Base-by-base conservation (phyloP, 208 protist species). In the Wallacemonas sp. region DNA sequence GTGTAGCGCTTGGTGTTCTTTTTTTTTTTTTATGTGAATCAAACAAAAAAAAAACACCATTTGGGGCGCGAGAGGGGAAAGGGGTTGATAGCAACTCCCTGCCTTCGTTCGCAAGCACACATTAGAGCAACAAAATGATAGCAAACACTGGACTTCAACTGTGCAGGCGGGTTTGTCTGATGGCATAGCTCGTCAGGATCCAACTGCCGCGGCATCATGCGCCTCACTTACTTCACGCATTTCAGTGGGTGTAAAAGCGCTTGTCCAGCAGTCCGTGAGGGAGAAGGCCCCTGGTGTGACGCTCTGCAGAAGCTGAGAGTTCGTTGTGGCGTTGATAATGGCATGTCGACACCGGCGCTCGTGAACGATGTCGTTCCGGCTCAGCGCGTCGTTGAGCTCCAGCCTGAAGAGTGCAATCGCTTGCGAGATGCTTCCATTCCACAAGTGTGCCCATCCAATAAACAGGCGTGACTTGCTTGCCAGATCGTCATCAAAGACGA, bases 361-460 rank as follows among this genome's bases (percentile, higher is more conserved):
- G 45, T 93, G 86, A 11, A 68, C 58, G 2, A 66, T 26, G 69
- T 90, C 67, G 6, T 54, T 62, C 11, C 70, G 53, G 49, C 17
- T 19, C 8, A 53, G 36, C 22, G 83, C 86, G 15, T 63, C 55
- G 9, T 31, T 1, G 36, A 75, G 63, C 68, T 90, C 75, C 6
- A 36, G 36, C 11, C 66, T 27, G 31, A 93, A 90, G 5, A 89
- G 66, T 12, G 44, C 47, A 2, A 85, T 47, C 8, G 86, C 86
- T 11, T 62, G 63, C 11, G 21, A 19, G 2, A 58, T 54, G 39
- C 82, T 53, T 21, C 81, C 79, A 56, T 75, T 82, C 84, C 87
- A 93, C 28, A 93, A 51, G 55, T 77, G 62, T 3, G 83, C 77
- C 87, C 87, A 93, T 5, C 79, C 87, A 28, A 90, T 69, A 49